Conservation (phyloP, 768 basidiomycete species). For the Krasilnikovozyma curviuscula region DNA sequence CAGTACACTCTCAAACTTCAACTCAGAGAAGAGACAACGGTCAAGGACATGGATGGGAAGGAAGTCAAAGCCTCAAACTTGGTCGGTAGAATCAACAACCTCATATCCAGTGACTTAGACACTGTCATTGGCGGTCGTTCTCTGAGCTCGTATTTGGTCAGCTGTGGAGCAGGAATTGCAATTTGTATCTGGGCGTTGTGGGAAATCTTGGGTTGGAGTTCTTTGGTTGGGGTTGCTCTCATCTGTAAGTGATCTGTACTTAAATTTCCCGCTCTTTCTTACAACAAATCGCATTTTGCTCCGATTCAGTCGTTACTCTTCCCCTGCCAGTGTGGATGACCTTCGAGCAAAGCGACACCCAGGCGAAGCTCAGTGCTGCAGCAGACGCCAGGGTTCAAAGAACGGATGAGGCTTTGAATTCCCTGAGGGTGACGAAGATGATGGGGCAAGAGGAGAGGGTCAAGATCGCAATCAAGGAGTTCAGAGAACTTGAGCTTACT, state of each 20-base stretch:
- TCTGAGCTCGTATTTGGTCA: background rate
- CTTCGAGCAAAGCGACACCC: slow-evolving; percentile 33
- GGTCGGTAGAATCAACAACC: slow-evolving; percentile 59
- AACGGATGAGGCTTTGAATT: slow-evolving; percentile 34
- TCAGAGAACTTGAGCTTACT: slow-evolving; percentile 42
- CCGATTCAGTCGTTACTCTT: slow-evolving; percentile 28
- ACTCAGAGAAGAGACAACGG: slow-evolving; percentile 33
- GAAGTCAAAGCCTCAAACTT: slow-evolving; percentile 33
- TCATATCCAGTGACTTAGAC: slow-evolving; percentile 46
- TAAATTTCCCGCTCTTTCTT: background rate
- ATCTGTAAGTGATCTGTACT: slow-evolving; percentile 24
- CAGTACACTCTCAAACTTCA: slow-evolving; percentile 48
- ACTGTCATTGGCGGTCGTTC: slow-evolving; percentile 28
- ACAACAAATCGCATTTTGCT: too few relatives aligned
- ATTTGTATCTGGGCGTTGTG: slow-evolving; percentile 32
- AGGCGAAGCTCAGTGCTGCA: slow-evolving; percentile 27
- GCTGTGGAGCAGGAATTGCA: slow-evolving; percentile 12
- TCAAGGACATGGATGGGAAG: too few relatives aligned
- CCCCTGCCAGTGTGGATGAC: slow-evolving; percentile 38
- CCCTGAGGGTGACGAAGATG: slow-evolving; percentile 48
- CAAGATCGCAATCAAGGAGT: slow-evolving; percentile 34
- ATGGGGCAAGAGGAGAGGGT: slow-evolving; percentile 40
- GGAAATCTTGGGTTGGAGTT: slow-evolving; percentile 35
- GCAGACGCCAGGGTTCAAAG: slow-evolving; percentile 43
- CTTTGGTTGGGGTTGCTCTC: slow-evolving; percentile 39